Percentiles rank a stretch among this genome's conserved stretches.
Conservation (phyloP, 2,329 filamentous ascomycete species). For the Amylocarpus encephaloides region DNA sequence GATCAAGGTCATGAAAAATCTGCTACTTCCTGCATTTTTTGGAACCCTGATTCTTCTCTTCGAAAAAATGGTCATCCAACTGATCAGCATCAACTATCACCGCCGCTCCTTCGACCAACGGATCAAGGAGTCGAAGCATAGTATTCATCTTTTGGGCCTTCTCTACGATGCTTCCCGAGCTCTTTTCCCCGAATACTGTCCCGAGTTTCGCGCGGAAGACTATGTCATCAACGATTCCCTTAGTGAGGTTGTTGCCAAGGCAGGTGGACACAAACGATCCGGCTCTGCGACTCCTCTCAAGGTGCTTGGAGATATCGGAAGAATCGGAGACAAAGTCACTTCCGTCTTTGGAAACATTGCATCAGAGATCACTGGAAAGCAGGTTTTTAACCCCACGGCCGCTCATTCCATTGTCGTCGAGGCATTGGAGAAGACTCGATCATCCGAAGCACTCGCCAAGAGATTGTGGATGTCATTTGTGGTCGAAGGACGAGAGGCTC, state of each 20-base stretch:
- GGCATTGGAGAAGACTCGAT: conserved; percentile 75
- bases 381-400: conserved; percentile 88
- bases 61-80: conserved; percentile 74
- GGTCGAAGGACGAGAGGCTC: conserved; percentile 74
- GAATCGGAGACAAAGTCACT: conserved; percentile 87
- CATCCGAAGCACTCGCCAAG: conserved; percentile 86
- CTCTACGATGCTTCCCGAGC: conserved; percentile 86
- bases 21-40: conserved; percentile 62
- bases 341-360: conserved; percentile 90
- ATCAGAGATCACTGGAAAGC: conserved; percentile 89
- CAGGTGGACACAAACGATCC: conserved; percentile 42
- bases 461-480: conserved; percentile 99
- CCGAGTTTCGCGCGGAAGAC: conserved; percentile 86
- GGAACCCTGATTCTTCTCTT: conserved; percentile 64
- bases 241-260: conserved; percentile 58
- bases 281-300: conserved; percentile 72
- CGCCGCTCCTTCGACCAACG: conserved; percentile 73
- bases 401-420: conserved; percentile 85
- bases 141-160: conserved; percentile 72
- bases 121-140: conserved; percentile 86
- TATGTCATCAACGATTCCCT: conserved; percentile 83
- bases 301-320: conserved; percentile 66
- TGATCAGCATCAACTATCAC: conserved; percentile 81
- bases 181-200: conserved; percentile 88
- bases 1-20: conserved; percentile 52